Base-by-base conservation (phyloP, 2,329 filamentous ascomycete genomes). In the Penicillium paneum region DNA sequence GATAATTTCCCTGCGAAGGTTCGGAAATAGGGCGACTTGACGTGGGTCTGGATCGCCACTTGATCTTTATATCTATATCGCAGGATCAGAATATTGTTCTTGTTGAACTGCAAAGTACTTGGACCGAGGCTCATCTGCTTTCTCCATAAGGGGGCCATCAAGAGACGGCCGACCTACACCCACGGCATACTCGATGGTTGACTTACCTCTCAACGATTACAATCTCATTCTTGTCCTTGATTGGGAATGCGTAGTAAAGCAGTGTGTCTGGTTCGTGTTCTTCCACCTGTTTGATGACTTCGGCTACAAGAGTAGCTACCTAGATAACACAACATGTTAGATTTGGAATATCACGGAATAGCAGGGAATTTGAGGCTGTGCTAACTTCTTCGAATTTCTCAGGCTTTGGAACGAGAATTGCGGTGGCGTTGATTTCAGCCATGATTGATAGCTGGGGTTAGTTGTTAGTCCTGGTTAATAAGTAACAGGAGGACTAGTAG, bases 121-220 rank as follows among this genome's bases (percentile, higher is more conserved):
- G 38, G 50, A 54, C 61, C 61, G 59, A 63, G 58, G 59, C 51
- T 47, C 52, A 31, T 44, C 38, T 15, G 12, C 38, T 8, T 39
- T 53, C 29, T 31, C 24, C 32, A 28, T 29, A 42, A 29, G 45
- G 51, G 45, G 39, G 13, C 17, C 28, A 35, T 5, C 10, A 15
- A 29, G 31, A 15, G 31, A 15, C 12, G 8, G 28, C 2, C 4
- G 31, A 19, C 24, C 8, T 49, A 28, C 26, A 34, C 26, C 15
- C n/a, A 24, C 21, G 21, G 21, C 5, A 39, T 8, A 19, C 36
- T 24, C 31, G n/a, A 8, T 29, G 43, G 19, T 38, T 32, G 19
- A 51, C 49, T 52, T 52, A 71, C 70, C 67, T 66, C 41, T 72
- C 70, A n/a, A 72, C 62, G 13, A 69, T 62, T 26, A 71, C 61